These are phyloP conservation scores for Saururus chinensis DNA, from an alignment of 164 flowering plant species.

Conservation along the genomic window DNA sequence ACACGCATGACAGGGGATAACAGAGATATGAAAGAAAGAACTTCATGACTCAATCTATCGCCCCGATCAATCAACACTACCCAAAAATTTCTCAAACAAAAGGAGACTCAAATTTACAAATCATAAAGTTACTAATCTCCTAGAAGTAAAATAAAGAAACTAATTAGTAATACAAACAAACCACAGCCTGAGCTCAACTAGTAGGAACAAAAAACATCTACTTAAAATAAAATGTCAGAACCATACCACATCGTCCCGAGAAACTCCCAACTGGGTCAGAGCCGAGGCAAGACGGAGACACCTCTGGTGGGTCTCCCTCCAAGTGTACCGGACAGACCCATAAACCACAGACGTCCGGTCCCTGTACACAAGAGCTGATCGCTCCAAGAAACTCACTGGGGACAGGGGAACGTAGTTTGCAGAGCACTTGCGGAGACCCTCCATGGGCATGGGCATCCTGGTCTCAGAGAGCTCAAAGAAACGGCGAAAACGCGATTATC, in stretches of 20 bases:
- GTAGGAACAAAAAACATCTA: not conserved
- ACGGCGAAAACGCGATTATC: no score
- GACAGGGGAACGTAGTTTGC: constrained; percentile 33
- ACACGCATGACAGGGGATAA: no score
- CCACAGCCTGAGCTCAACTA: not conserved
- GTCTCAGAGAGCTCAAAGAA: no score
- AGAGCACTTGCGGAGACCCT: constrained; percentile 4
- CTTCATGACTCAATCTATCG: no score
- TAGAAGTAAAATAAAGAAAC: no score
- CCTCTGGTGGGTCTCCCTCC: constrained; percentile 26
- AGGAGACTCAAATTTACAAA: no score
- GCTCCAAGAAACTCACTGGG: constrained; percentile 28
- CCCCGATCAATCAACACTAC: no score
- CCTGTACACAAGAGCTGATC: constrained; percentile 19
- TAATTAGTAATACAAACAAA: no score
- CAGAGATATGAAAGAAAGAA: no score
- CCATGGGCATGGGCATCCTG: constrained; percentile 7
- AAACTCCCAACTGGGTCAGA: constrained; percentile 16
- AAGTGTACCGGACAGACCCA: constrained; percentile 15
- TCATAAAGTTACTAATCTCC: no score
- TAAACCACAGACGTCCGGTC: constrained; percentile 22
- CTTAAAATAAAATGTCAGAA: not conserved
- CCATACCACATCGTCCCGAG: constrained; percentile 15
- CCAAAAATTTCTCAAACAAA: no score
- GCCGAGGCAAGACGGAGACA: constrained; percentile 27